Conservation (phyloP, 73 alveolate genomes). For the Symbiodinium natans region DNA sequence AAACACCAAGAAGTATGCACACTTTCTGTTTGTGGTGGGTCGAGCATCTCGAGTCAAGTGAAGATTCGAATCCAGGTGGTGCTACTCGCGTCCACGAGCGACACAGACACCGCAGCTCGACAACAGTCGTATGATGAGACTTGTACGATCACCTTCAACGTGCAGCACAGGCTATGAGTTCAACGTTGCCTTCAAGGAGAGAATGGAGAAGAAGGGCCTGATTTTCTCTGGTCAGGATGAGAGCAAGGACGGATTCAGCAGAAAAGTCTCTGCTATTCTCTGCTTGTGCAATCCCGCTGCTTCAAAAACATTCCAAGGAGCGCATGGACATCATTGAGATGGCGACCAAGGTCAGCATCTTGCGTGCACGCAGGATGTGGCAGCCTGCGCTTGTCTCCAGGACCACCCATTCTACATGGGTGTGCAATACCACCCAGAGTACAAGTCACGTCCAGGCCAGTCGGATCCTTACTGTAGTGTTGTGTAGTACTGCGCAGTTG, state of each 20-base stretch:
- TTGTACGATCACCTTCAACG: neutral
- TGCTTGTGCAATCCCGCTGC: too few relatives aligned
- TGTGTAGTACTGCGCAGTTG: too few relatives aligned
- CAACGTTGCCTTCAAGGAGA: slow-evolving; percentile 90
- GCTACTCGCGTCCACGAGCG: slow-evolving; percentile 49
- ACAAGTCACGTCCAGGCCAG: slow-evolving; percentile 88
- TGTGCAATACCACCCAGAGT: slow-evolving; percentile 92
- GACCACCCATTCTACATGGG: slow-evolving; percentile 91
- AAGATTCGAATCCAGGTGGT: neutral
- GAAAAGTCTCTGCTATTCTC: too few relatives aligned
- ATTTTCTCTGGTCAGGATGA: slow-evolving; percentile 91
- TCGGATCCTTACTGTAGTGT: neutral
- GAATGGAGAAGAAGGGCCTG: slow-evolving; percentile 85
- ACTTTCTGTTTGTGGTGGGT: too few relatives aligned
- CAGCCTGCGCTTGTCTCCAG: neutral
- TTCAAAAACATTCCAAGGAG: slow-evolving; percentile 25
- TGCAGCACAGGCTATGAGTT: slow-evolving; percentile 66
- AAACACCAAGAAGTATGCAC: too few relatives aligned
- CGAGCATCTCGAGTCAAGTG: too few relatives aligned
- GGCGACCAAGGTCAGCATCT: slow-evolving; percentile 61
- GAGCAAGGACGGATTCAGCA: slow-evolving; percentile 51
- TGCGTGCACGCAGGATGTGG: neutral
- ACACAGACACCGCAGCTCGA: slow-evolving; percentile 58
- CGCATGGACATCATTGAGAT: slow-evolving; percentile 93
- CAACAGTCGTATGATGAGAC: neutral